These are phyloP conservation scores for Debaryomyces tyrocola DNA, from an alignment of 805 yeast species.

Conservation along the genomic window DNA sequence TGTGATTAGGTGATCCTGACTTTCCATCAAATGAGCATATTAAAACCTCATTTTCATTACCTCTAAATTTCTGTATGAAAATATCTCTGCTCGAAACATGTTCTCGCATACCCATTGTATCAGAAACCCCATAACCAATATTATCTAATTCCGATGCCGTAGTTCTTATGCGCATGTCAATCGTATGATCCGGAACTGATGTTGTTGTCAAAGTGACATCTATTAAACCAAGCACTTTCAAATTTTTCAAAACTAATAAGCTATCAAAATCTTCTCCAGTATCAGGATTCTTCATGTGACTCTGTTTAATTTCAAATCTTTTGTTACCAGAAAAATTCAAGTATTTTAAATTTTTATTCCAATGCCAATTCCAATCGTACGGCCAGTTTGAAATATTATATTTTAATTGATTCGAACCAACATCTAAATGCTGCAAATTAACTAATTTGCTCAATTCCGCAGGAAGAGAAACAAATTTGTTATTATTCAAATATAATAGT, in stretches of 20 bases:
- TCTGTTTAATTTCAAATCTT: constrained; percentile 81
- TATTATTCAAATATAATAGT: constrained; percentile 73
- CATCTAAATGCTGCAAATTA: constrained; percentile 73
- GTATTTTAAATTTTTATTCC: constrained; percentile 71
- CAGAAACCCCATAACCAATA: constrained; percentile 89
- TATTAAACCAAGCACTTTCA: constrained; percentile 81
- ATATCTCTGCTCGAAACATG: constrained; percentile 76
- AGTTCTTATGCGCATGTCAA: constrained; percentile 83
- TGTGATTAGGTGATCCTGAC: constrained; percentile 46
- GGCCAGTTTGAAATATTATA: constrained; percentile 94
- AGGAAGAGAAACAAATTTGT: constrained; percentile 82
- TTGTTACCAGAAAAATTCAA: constrained; percentile 92
- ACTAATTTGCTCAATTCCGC: constrained; percentile 76
- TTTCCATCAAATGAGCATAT: constrained; percentile 87
- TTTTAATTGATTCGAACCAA: constrained; percentile 85
- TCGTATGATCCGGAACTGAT: constrained; percentile 83
- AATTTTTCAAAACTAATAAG: constrained; percentile 57
- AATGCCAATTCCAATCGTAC: constrained; percentile 97
- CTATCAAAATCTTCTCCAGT: constrained; percentile 68
- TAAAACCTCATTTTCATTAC: constrained; percentile 77
- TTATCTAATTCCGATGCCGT: constrained; percentile 77
- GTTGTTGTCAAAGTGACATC: constrained; percentile 93
- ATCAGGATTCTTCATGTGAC: constrained; percentile 54
- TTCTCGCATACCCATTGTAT: constrained; percentile 68
- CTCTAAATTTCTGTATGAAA: constrained; percentile 83